Evolutionary conservation across 805 yeast species (phyloP).

Genomic region (Yueomyces sp.): DNA sequence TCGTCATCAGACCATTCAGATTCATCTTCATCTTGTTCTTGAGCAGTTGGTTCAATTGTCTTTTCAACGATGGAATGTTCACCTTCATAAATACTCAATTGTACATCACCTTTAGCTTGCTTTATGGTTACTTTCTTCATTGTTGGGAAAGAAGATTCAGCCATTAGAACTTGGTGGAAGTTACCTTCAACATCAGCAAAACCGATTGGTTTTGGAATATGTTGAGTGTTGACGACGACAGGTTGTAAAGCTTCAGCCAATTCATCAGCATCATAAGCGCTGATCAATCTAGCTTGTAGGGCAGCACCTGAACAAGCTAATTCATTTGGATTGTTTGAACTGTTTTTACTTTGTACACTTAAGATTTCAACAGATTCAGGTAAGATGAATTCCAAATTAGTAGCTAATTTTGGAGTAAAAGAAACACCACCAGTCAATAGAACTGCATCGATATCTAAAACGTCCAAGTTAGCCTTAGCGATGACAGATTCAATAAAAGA

Average conservation of each 20-base stretch:
- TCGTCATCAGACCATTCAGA: slow-evolving; percentile 53
- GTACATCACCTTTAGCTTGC: slow-evolving; percentile 46
- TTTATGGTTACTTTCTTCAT: slow-evolving; percentile 58
- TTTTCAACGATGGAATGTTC: slow-evolving; percentile 74
- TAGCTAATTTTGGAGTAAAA: slow-evolving; percentile 80
- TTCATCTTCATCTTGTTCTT: slow-evolving; percentile 38
- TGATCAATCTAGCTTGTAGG: slow-evolving; percentile 75
- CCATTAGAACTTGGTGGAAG: slow-evolving; percentile 60
- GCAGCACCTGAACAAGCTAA: slow-evolving; percentile 91
- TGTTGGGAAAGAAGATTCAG: slow-evolving; percentile 85
- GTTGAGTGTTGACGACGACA: slow-evolving; percentile 78
- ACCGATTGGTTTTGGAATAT: slow-evolving; percentile 74
- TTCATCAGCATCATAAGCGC: slow-evolving; percentile 78
- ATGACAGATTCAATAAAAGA: slow-evolving; percentile 64
- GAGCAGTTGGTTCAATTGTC: slow-evolving; percentile 48
- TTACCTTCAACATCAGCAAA: slow-evolving; percentile 58
- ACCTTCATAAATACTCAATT: slow-evolving; percentile 73
- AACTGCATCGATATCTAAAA: slow-evolving; percentile 81
- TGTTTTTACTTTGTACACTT: slow-evolving; percentile 66
- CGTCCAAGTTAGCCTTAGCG: slow-evolving; percentile 71
- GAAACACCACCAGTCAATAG: slow-evolving; percentile 89
- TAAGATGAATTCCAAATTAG: slow-evolving; percentile 59
- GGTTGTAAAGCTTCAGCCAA: slow-evolving; percentile 65
- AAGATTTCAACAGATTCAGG: slow-evolving; percentile 57
- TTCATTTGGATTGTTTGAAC: slow-evolving; percentile 81